These are phyloP conservation scores for Globisporangium iwayamae DNA, from an alignment of 352 stramenopile species.

Conservation along the genomic window DNA sequence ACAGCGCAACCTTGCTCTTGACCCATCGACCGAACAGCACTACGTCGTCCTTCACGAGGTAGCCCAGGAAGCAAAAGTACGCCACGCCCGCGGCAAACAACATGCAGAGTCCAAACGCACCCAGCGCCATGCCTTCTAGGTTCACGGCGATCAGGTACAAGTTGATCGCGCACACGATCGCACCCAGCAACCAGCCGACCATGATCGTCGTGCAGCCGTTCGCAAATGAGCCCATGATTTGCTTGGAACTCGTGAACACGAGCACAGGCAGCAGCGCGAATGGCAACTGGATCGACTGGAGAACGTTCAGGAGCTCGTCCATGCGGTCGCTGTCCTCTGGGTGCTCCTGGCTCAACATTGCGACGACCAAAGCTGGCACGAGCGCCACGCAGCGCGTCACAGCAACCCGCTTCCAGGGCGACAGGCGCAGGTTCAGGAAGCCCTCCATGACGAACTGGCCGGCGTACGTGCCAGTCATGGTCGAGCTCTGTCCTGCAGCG, in stretches of 20 bases:
- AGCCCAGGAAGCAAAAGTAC: constrained; percentile 78
- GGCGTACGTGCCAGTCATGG: constrained; percentile 96
- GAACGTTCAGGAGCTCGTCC: constrained; percentile 89
- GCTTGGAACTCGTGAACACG: constrained; percentile 75
- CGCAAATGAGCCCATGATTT: constrained; percentile 80
- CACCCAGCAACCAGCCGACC: constrained; percentile 52
- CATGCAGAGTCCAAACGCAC: constrained; percentile 24
- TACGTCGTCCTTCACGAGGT: constrained; percentile 48
- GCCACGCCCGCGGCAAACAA: constrained; percentile 32
- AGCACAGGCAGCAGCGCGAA: constrained; percentile 90
- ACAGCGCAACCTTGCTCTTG: constrained; percentile 2
- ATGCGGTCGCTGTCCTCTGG: constrained; percentile 81
- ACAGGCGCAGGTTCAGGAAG: constrained; percentile 91
- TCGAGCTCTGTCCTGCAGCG: constrained; percentile 92
- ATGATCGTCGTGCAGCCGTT: constrained; percentile 45
- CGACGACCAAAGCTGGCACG: constrained; percentile 81
- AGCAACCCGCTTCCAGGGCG: constrained; percentile 72
- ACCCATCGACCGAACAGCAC: constrained; percentile 28
- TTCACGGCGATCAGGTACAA: constrained; percentile 75
- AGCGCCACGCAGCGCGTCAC: constrained; percentile 92
- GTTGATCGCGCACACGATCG: constrained; percentile 71
- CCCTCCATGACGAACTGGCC: constrained; percentile 98
- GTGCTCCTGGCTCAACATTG: constrained; percentile 82
- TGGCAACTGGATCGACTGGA: constrained; percentile 91
- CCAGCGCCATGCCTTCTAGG: constrained; percentile 46